These are phyloP conservation scores for Tulasnella sp. DNA, from an alignment of 768 basidiomycete species.

Conservation along the genomic window DNA sequence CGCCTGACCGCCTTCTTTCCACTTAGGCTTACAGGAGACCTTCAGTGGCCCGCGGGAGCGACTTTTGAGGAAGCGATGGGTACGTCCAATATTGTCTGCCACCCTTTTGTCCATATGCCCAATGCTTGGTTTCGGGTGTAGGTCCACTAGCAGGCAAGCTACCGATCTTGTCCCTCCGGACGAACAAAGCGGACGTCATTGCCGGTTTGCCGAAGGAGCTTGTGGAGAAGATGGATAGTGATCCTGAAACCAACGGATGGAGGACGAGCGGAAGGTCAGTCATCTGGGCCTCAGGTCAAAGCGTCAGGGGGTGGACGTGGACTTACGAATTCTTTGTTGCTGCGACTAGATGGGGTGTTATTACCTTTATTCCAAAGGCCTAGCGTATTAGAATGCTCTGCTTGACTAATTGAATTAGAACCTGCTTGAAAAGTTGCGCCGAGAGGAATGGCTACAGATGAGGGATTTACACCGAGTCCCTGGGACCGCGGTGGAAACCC, in stretches of 20 bases:
- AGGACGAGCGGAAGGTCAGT: conserved; percentile 69
- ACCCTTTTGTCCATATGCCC: conserved; percentile 6
- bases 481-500: too few relatives aligned
- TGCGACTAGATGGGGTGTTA: neutral
- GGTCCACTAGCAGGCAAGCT: conserved; percentile 78
- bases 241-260: conserved; percentile 60
- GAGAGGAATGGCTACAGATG: neutral
- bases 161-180: conserved; percentile 79
- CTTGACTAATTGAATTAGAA: neutral
- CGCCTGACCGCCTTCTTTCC: neutral
- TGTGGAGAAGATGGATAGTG: conserved; percentile 63
- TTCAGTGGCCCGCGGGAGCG: conserved; percentile 80
- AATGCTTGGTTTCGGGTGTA: conserved; percentile 34
- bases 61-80: conserved; percentile 71
- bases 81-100: conserved; percentile 36
- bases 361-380: neutral
- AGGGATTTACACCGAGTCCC: too few relatives aligned
- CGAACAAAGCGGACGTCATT: conserved; percentile 93
- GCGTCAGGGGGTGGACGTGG: neutral
- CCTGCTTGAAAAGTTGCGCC: neutral
- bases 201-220: conserved; percentile 71
- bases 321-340: neutral
- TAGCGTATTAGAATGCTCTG: neutral
- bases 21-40: conserved; percentile 79
- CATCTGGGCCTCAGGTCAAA: neutral